A percentile compares a stretch with the other conserved stretches of the same genome.
Evolutionary conservation across 225 moss, liverwort and hornwort genomes (phyloP).

Genomic region (Marchantia polymorpha): DNA sequence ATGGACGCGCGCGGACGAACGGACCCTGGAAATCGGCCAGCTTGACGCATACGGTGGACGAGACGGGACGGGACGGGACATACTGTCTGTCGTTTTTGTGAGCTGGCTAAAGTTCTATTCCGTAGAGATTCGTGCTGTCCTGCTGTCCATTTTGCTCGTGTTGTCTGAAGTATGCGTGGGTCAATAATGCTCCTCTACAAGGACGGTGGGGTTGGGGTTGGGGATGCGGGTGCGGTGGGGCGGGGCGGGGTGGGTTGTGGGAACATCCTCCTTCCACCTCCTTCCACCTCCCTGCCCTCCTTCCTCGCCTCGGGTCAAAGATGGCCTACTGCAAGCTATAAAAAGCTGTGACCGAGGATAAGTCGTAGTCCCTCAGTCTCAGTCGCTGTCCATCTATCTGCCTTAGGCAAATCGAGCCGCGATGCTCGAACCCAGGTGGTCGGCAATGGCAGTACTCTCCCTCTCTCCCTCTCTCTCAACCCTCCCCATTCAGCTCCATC

Average conservation of each 20-base stretch:
- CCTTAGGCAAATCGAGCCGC: not conserved
- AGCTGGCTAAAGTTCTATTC: slow-evolving; percentile 6
- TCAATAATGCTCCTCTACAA: slow-evolving; percentile 2
- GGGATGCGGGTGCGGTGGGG: not conserved
- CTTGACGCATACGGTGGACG: not conserved
- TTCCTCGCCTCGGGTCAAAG: not conserved
- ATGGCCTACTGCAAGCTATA: slow-evolving; percentile 1
- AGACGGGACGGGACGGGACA: not conserved
- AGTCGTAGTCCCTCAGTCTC: not conserved
- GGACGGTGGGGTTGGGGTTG: not conserved
- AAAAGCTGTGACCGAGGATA: not conserved
- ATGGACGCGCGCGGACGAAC: too few relatives aligned
- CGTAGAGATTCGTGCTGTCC: not conserved
- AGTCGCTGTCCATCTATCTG: not conserved
- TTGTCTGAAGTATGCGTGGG: slow-evolving; percentile 9
- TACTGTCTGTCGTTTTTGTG: not conserved
- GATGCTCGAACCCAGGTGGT: not conserved
- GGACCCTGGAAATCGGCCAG: not conserved
- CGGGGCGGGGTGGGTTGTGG: not conserved
- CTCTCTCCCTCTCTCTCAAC: not conserved
- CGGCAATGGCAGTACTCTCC: not conserved
- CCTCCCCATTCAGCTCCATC: not conserved
- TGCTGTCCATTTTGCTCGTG: not conserved
- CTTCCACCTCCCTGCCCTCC: not conserved
- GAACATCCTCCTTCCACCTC: not conserved